Conservation (phyloP, 768 basidiomycete species). For the Pleurotus citrinopileatus region DNA sequence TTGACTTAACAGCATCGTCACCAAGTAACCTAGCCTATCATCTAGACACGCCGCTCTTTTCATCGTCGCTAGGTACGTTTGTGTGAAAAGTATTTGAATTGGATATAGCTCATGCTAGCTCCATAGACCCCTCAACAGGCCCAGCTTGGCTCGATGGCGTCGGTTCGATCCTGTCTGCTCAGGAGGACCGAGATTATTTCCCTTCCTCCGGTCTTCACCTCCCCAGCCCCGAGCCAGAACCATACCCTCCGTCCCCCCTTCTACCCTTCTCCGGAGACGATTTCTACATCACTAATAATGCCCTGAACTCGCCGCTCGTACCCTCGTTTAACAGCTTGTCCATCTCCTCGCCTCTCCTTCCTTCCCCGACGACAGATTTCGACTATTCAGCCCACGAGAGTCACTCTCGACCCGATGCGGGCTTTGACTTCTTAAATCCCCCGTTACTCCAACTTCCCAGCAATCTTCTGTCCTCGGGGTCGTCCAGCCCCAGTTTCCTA, state of each 20-base stretch:
- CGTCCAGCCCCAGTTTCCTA: conserved; percentile 2
- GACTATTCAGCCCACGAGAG: neutral
- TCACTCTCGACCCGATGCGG: neutral
- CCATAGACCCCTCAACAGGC: neutral
- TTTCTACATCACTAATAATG: neutral
- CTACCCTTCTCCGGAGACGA: neutral
- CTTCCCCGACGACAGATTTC: neutral
- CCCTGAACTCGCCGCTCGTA: neutral
- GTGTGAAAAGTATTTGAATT: too few relatives aligned
- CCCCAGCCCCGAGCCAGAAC: conserved; percentile 1
- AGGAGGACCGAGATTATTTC: conserved; percentile 2
- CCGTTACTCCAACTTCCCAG: neutral
- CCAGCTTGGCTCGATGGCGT: conserved; percentile 8
- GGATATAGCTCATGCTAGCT: neutral
- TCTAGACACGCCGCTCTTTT: neutral
- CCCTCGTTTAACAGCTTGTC: conserved; percentile 7
- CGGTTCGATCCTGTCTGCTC: conserved; percentile 1
- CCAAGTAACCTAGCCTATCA: neutral
- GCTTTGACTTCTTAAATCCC: neutral
- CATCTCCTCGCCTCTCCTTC: conserved; percentile 2
- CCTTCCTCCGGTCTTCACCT: neutral
- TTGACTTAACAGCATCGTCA: neutral
- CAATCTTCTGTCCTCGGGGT: conserved; percentile 3
- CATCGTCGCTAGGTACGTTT: neutral
- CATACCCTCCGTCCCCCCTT: conserved; percentile 3